Conservation (phyloP, 2,329 filamentous ascomycete genomes). For the Diaporthe caulivora region DNA sequence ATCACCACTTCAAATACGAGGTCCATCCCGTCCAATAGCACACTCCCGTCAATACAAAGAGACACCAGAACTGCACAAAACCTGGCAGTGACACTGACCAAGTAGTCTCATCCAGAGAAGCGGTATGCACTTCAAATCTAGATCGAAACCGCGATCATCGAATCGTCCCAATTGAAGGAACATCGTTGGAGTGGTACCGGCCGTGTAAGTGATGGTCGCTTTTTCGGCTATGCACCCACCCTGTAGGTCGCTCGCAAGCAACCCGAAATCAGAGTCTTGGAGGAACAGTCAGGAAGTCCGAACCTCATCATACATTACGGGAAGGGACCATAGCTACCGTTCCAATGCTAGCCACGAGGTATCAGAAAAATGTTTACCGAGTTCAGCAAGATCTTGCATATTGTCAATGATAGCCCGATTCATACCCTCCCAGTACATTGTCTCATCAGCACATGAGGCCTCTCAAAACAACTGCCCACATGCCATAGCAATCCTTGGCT, state of each 20-base stretch:
- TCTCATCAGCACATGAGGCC: not conserved
- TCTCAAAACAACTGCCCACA: not conserved
- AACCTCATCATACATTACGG: not conserved
- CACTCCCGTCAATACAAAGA: not conserved
- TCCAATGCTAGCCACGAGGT: not conserved
- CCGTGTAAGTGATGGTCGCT: slow-evolving; percentile 1
- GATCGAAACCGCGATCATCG: slow-evolving; percentile 3
- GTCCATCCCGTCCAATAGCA: slow-evolving; percentile 5
- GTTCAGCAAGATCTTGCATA: not conserved
- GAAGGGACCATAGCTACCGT: not conserved
- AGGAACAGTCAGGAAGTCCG: not conserved
- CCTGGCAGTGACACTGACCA: slow-evolving; percentile 11
- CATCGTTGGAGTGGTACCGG: not conserved
- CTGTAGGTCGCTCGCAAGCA: not conserved
- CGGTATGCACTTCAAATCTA: slow-evolving; percentile 1
- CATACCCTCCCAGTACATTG: not conserved
- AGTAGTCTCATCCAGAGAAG: not conserved
- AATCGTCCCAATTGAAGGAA: not conserved
- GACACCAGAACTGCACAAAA: slow-evolving; percentile 11
- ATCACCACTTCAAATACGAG: slow-evolving; percentile 20
- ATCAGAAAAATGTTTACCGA: not conserved
- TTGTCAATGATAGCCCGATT: not conserved
- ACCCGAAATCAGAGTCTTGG: not conserved
- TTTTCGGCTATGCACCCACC: slow-evolving; percentile 2
- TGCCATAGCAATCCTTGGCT: not conserved